Evolutionary conservation across 73 alveolate genomes (phyloP).

Genomic region (Tetrahymena thermophila): DNA sequence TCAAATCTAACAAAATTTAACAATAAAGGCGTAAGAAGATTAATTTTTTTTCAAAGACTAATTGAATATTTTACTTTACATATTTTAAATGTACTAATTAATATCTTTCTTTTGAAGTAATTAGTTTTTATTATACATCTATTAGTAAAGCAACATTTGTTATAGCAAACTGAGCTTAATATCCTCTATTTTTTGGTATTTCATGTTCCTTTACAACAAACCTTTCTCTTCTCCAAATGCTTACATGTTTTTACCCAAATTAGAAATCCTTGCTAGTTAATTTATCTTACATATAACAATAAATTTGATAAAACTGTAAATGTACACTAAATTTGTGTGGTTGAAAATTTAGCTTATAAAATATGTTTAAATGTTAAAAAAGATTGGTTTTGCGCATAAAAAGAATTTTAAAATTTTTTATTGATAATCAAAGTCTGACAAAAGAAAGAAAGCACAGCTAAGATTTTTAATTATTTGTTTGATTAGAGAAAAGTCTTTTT

Average conservation of each 20-base stretch:
- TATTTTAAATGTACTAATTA: not conserved
- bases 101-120: not conserved
- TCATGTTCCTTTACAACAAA: not conserved
- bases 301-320: no score
- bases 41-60: not conserved
- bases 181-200: not conserved
- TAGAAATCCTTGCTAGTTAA: not conserved
- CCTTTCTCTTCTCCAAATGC: no score
- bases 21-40: not conserved
- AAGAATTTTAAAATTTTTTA: no score
- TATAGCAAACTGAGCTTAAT: not conserved
- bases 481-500: not conserved
- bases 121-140: not conserved
- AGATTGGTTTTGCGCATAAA: not conserved
- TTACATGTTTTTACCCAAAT: no score
- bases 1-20: not conserved
- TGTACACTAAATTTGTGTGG: no score
- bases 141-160: not conserved
- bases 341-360: no score
- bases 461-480: not conserved
- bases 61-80: not conserved
- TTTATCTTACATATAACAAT: no score
- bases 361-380: no score
- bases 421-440: not conserved
- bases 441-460: not conserved